Conservation (phyloP, 2,329 filamentous ascomycete species). For the Cercospora brassicicola region DNA sequence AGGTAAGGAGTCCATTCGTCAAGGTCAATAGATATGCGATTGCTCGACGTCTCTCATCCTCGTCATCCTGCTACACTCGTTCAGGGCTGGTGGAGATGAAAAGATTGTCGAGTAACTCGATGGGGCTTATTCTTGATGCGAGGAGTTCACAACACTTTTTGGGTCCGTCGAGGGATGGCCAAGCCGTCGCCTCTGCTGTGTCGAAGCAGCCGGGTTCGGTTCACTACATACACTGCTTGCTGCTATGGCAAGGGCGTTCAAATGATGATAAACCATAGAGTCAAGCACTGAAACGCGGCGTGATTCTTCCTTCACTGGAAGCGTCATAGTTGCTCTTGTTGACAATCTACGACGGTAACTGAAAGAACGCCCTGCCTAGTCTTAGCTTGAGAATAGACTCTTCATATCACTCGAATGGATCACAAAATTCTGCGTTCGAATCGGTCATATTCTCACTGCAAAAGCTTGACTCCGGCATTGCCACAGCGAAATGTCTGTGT, state of each 20-base stretch:
- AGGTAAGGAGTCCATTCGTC: slow-evolving; percentile 73
- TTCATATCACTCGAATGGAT: neutral
- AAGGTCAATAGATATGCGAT: slow-evolving; percentile 98
- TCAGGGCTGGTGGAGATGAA: slow-evolving; percentile 26
- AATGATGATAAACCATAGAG: slow-evolving; percentile 98
- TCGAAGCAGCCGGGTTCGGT: slow-evolving; percentile 66
- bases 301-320: slow-evolving; percentile 49
- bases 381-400: neutral
- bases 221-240: slow-evolving; percentile 25
- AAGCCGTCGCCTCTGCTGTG: slow-evolving; percentile 54
- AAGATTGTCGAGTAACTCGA: slow-evolving; percentile 78
- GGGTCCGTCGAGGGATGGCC: slow-evolving; percentile 43
- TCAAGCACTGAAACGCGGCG: slow-evolving; percentile 82
- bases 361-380: slow-evolving; percentile 19
- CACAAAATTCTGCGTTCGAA: neutral
- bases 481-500: neutral
- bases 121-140: slow-evolving; percentile 99
- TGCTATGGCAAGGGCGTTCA: slow-evolving; percentile 51
- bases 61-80: slow-evolving; percentile 27
- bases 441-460: neutral
- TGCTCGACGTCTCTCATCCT: slow-evolving; percentile 52
- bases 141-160: slow-evolving; percentile 63
- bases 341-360: slow-evolving; percentile 43
- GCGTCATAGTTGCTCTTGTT: slow-evolving; percentile 37
- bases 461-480: neutral